phyloP scores from a whole-genome alignment of 441 rosid species.

The Flueggea neowawraea region DNA sequence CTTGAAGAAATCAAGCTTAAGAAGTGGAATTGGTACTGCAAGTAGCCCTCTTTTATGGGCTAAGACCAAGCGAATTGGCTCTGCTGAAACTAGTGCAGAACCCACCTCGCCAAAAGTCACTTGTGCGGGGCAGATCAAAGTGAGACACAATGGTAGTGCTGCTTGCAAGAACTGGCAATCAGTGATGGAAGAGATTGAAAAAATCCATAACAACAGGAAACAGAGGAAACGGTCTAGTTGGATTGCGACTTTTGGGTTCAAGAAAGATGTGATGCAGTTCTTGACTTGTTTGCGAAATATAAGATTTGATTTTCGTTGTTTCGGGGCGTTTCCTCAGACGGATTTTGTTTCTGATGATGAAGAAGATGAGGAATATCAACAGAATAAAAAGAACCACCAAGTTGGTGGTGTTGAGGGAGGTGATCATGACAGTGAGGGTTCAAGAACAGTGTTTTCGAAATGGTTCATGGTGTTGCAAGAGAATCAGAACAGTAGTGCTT shows the following conservation, averaged over 20 bases:
- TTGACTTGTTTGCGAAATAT: conserved; percentile 65
- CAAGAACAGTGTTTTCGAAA: conserved; percentile 69
- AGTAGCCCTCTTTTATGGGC: conserved; percentile 73
- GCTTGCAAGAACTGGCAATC: conserved; percentile 85
- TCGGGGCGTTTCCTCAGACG: conserved; percentile 60
- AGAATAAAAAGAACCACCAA: not conserved
- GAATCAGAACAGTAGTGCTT: conserved; percentile 31
- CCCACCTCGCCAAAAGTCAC: conserved; percentile 95
- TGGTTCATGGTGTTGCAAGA: conserved; percentile 91
- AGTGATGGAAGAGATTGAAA: conserved; percentile 88
- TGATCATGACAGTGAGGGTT: conserved; percentile 32
- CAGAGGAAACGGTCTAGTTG: conserved; percentile 41
- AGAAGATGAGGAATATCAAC: conserved; percentile 27
- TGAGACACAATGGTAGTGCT: conserved; percentile 43
- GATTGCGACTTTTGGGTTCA: conserved; percentile 63
- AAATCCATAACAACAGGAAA: conserved; percentile 50
- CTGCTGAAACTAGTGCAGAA: conserved; percentile 40
- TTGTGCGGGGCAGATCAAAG: conserved; percentile 95
- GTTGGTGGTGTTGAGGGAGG: not conserved
- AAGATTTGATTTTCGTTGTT: conserved; percentile 67
- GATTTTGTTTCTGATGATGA: conserved; percentile 53
- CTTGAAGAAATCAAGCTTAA: conserved; percentile 31
- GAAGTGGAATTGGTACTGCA: conserved; percentile 22
- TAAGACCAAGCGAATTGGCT: conserved; percentile 41
- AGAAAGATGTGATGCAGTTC: conserved; percentile 80